Conservation (phyloP, 768 basidiomycete genomes). For the Pisolithus tinctorius region DNA sequence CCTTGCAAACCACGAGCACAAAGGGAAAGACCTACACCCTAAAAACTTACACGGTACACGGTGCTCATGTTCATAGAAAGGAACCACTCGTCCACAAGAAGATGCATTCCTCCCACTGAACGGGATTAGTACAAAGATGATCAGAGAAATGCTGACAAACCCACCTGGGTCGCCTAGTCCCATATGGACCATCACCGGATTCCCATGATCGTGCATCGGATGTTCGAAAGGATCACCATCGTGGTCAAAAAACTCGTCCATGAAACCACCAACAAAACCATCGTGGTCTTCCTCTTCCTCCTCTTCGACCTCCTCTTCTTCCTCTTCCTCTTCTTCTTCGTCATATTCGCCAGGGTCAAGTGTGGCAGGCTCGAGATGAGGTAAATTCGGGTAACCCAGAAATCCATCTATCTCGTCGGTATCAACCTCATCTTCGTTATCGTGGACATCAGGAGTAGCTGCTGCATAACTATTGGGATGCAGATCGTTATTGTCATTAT, state of each 20-base stretch:
- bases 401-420: not conserved
- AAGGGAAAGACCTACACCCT: not conserved
- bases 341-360: conserved; percentile 1
- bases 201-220: not conserved
- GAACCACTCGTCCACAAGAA: conserved; percentile 16
- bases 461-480: not conserved
- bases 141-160: not conserved
- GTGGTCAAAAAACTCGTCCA: conserved; percentile 1
- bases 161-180: conserved; percentile 8
- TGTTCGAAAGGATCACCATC: not conserved
- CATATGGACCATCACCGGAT: not conserved
- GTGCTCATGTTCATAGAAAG: conserved; percentile 14
- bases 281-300: conserved; percentile 4
- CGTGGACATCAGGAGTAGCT: not conserved
- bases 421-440: not conserved
- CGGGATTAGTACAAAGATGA: not conserved
- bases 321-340: not conserved
- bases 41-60: conserved; percentile 22
- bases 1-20: not conserved
- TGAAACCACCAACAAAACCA: conserved; percentile 1
- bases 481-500: not conserved
- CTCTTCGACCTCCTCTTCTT: too few species aligned
- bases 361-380: conserved; percentile 1
- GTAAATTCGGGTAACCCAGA: not conserved
- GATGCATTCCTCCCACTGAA: conserved; percentile 1